phyloP scores from a whole-genome alignment of 495 filamentous ascomycete species.

The Trichoderma erinaceum region DNA sequence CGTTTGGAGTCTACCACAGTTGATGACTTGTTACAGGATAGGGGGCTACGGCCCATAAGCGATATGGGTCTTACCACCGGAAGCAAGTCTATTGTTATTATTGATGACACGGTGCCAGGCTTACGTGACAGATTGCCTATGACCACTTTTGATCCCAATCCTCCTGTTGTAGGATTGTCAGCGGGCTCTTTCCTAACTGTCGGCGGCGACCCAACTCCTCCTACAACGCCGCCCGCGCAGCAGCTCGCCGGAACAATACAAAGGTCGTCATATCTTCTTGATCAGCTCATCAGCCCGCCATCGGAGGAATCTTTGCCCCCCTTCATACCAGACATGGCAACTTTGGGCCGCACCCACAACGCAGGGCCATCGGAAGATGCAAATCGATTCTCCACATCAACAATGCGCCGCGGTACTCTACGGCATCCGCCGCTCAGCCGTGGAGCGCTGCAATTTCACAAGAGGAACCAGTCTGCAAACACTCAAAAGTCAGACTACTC shows the following conservation, averaged over 20 bases:
- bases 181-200: conserved; percentile 41
- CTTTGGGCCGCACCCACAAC: conserved; percentile 21
- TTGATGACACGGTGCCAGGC: conserved; percentile 58
- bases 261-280: conserved; percentile 45
- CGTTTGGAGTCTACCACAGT: conserved; percentile 33
- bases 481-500: conserved; percentile 36
- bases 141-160: conserved; percentile 33
- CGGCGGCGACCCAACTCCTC: conserved; percentile 44
- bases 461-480: conserved; percentile 34
- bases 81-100: conserved; percentile 82
- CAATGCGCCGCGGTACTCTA: conserved; percentile 22
- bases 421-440: conserved; percentile 30
- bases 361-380: conserved; percentile 25
- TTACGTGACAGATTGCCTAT: conserved; percentile 44
- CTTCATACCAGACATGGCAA: conserved; percentile 35
- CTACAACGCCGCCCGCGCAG: conserved; percentile 45
- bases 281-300: conserved; percentile 30
- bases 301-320: conserved; percentile 33
- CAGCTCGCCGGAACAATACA: conserved; percentile 36
- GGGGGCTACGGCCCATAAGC: conserved; percentile 31
- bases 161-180: conserved; percentile 42
- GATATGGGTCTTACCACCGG: conserved; percentile 61
- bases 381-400: conserved; percentile 17
- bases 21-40: conserved; percentile 16
- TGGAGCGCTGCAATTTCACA: conserved; percentile 26